Base-by-base conservation (phyloP, 345 rosid genomes). In the Lagerstroemia speciosa region DNA sequence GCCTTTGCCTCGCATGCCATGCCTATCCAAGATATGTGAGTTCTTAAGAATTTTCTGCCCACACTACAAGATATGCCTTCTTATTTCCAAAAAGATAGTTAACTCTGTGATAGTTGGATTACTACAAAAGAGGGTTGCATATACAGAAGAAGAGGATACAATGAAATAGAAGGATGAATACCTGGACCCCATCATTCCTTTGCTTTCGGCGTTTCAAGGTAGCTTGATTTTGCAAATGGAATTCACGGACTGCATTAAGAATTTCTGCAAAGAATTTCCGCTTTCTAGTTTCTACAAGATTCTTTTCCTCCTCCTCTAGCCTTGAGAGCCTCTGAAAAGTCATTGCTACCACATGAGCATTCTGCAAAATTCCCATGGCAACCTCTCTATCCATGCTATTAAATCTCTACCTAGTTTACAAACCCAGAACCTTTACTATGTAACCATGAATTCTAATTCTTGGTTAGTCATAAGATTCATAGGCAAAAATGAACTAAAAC, bases 1-100 rank as follows among this genome's bases (percentile, higher is more conserved):
- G 99, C 78, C 98, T 85, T 85, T 95, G 99, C 79, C 91, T 88
- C 76, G 97, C 98, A 88, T 95, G 99, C 99, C 99, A 95, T 15
- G 92, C 92, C 99, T 94, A 79, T 75, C 38, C 29, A 53, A 29
- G 33, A 27, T 30, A 58, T 58, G 20, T 7, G 63, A 58, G 0
- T 5, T 58, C 33, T 41, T 58, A 12, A 58, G 63, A 58, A 27
- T 27, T 27, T 58, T 53, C 29, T 26, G 14, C 32, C 33, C 30
- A 58, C 29, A 12, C 34, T 29, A 57, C 32, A 8, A 57, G 62
- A n/a, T 57, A 24, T 6, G 63, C 63, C 34, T 58, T 58, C 15
- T 58, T 14, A 27, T 30, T 27, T n/a, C 20, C 33, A 9, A 33
- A 27, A 58, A 58, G 17, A 33, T 58, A n/a, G 63, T 58, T 8